These are phyloP conservation scores for Darksidea phi DNA, from an alignment of 495 filamentous ascomycete species.

Conservation along the genomic window DNA sequence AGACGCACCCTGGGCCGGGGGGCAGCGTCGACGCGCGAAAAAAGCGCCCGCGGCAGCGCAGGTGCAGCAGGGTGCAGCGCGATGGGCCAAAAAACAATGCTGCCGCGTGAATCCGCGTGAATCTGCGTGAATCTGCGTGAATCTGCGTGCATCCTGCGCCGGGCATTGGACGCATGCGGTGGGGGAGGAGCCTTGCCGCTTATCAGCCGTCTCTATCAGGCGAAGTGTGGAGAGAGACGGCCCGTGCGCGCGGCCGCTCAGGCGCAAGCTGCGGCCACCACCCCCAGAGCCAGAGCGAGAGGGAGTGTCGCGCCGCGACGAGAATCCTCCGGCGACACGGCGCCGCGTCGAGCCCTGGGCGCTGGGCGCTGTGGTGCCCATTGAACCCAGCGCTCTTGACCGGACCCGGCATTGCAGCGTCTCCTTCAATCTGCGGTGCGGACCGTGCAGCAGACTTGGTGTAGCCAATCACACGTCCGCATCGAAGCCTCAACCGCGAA, in stretches of 20 bases:
- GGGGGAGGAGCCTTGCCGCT: not conserved
- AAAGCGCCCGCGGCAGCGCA: too few species aligned
- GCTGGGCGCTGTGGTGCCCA: not conserved
- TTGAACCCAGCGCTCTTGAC: not conserved
- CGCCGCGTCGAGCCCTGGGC: too few species aligned
- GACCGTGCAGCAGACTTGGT: slow-evolving; percentile 21
- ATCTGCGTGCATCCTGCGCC: slow-evolving; percentile 8
- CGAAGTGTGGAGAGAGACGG: slow-evolving; percentile 7
- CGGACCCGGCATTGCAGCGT: not conserved
- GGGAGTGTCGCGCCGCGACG: not conserved
- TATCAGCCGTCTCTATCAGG: too few species aligned
- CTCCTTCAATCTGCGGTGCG: not conserved
- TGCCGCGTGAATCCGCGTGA: slow-evolving; percentile 2
- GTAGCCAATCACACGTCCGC: slow-evolving; percentile 22
- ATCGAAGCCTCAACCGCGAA: slow-evolving; percentile 15
- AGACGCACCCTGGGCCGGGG: slow-evolving; percentile 5
- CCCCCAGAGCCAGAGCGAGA: slow-evolving; percentile 4
- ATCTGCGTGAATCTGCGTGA: slow-evolving; percentile 3
- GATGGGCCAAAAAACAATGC: slow-evolving; percentile 1
- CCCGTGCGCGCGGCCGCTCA: slow-evolving; percentile 19
- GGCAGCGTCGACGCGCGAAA: too few species aligned
- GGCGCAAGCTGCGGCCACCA: too few species aligned
- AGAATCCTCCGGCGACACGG: too few species aligned
- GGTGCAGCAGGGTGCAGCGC: slow-evolving; percentile 12
- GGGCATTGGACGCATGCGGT: slow-evolving; percentile 13